Conservation (phyloP, 345 rosid species). For the Kandelia obovata region DNA sequence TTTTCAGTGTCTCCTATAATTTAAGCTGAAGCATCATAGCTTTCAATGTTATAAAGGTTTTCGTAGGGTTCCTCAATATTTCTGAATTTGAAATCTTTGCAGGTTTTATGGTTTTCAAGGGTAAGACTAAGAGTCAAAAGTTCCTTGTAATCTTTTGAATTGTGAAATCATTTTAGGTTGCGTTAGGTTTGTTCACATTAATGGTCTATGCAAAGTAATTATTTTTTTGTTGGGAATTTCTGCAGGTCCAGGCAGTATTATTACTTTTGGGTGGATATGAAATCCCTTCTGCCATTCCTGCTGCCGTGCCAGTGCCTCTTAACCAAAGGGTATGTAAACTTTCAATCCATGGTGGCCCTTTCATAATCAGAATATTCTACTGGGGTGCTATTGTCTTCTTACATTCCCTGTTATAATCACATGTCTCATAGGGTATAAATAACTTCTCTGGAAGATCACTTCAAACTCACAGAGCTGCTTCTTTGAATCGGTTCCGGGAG, state of each 20-base stretch:
- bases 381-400: neutral
- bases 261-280: slow-evolving; percentile 45
- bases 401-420: neutral
- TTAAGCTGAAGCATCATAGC: neutral
- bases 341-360: neutral
- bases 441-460: slow-evolving; percentile 30
- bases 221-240: neutral
- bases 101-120: neutral
- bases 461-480: slow-evolving; percentile 42
- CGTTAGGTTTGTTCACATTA: neutral
- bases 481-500: slow-evolving; percentile 40
- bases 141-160: neutral
- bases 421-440: slow-evolving; percentile 27
- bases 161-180: neutral
- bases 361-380: neutral
- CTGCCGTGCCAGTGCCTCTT: slow-evolving; percentile 24
- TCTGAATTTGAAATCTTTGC: neutral
- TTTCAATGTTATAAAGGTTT: neutral
- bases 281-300: slow-evolving; percentile 42
- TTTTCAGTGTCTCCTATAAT: neutral
- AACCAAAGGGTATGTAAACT: slow-evolving; percentile 21
- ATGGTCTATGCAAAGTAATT: neutral
- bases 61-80: no score
- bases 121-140: neutral
- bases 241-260: slow-evolving; percentile 48